These are phyloP conservation scores for Melianthus villosus DNA, from an alignment of 441 rosid species.

Conservation along the genomic window DNA sequence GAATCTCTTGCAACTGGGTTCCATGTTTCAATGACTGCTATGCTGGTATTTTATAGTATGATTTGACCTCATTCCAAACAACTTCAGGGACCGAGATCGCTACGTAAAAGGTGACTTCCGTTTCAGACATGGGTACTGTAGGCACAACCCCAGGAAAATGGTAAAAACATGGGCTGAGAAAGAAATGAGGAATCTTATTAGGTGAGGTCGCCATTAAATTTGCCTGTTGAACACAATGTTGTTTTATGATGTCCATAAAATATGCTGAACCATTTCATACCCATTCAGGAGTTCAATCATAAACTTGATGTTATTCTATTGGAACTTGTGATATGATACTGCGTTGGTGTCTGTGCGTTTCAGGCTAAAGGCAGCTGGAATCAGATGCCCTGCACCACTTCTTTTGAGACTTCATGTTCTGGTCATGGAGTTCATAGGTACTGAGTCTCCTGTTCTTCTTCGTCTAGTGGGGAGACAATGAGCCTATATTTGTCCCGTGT, in stretches of 20 bases:
- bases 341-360: conserved; percentile 8
- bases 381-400: conserved; percentile 64
- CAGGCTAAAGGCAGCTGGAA: conserved; percentile 87
- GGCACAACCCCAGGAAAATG: conserved; percentile 93
- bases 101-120: conserved; percentile 95
- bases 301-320: too few species aligned
- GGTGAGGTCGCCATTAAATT: too few species aligned
- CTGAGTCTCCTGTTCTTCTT: not conserved
- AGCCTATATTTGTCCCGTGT: too few species aligned
- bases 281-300: too few species aligned
- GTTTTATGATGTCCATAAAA: too few species aligned
- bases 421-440: conserved; percentile 97
- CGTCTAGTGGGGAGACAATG: too few species aligned
- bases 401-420: conserved; percentile 78
- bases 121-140: conserved; percentile 85
- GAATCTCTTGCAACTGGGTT: too few species aligned
- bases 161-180: conserved; percentile 97
- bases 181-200: conserved; percentile 86
- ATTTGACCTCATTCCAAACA: conserved; percentile 9
- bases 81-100: conserved; percentile 71
- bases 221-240: too few species aligned
- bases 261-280: too few species aligned
- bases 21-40: too few species aligned
- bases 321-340: too few species aligned
- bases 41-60: too few species aligned